Evolutionary conservation across 768 basidiomycete species (phyloP), one percentile per base, ranked within the genome.

Genomic region (Suillus fuscotomentosus): DNA sequence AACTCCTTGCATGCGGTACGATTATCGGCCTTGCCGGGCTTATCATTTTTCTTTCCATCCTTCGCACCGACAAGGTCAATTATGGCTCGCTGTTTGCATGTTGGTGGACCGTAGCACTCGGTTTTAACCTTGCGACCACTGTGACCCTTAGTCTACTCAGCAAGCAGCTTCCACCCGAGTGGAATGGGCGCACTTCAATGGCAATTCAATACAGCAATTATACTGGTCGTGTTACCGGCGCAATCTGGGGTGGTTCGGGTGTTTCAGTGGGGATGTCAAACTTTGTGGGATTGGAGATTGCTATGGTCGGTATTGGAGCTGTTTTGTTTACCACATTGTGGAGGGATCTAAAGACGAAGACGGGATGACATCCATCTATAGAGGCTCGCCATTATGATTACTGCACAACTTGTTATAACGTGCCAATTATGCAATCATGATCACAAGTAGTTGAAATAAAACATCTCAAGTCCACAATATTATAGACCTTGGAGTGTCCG

Each of bases 61-160:
- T 88, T 10, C 65, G 68, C 31, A 71, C 80, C 27, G 68, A 72
- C 27, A 78, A 70, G 27, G 73, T 86, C 22, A 78, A 73, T 31
- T 87, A 85, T 64, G 82, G 78, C 7, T 80, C 80, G 17, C 68
- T 88, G 6, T 82, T 81, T 65, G 70, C 72, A 7, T 77, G 75
- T 64, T 83, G 78, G 76, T 77, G 71, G 71, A 78, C 84, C 47
- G 78, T 90, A 27, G 88, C 90, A 31, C 79, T 90, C 5, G 89
- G 90, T 1, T 91, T 90, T 79, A 90, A 90, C 73, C 77, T 90
- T 13, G 83, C 87, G n/a, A 88, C 83, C 67, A 90, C 88, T 2
- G 84, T 86, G 63, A 90, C 89, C 39, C 76, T 90, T 65, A 87
- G 86, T 63, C 71, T 89, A 62, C 74, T 91, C 34, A 87, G 85